Evolutionary conservation across 2,329 filamentous ascomycete genomes (phyloP).

Genomic region (Ophiostoma australiae): DNA sequence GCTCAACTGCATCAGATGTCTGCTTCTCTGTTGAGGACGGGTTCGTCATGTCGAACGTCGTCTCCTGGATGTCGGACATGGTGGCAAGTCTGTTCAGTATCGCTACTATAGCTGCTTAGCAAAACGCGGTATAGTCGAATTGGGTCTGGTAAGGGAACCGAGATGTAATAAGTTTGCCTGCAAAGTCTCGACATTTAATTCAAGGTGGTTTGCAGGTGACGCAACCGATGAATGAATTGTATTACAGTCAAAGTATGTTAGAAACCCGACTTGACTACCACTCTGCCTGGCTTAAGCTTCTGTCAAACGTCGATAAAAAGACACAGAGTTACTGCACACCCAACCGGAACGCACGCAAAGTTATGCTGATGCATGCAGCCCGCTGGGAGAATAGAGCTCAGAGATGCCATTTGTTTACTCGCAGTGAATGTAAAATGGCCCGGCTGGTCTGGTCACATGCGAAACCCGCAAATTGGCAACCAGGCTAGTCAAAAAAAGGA

Average conservation of each 20-base stretch:
- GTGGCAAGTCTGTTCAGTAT: background rate
- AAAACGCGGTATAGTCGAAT: background rate
- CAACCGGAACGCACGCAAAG: background rate
- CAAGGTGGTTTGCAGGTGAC: background rate
- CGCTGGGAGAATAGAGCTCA: background rate
- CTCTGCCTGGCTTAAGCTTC: background rate
- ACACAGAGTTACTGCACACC: background rate
- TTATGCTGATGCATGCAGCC: background rate
- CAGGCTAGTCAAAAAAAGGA: background rate
- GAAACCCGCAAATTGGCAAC: background rate
- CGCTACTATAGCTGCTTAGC: background rate
- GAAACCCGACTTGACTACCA: no score
- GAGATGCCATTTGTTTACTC: background rate
- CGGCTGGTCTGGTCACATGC: background rate
- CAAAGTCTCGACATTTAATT: background rate
- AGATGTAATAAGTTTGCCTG: background rate
- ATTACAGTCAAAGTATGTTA: background rate
- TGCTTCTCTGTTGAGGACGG: constrained; percentile 7
- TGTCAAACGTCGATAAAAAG: background rate
- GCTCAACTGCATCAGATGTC: background rate
- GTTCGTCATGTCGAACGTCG: background rate
- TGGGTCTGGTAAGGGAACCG: background rate
- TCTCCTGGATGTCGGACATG: background rate
- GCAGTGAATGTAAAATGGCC: background rate
- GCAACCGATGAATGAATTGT: background rate